Evolutionary conservation across 345 rosid genomes (phyloP).

Genomic region (Hypericum androsaemum): DNA sequence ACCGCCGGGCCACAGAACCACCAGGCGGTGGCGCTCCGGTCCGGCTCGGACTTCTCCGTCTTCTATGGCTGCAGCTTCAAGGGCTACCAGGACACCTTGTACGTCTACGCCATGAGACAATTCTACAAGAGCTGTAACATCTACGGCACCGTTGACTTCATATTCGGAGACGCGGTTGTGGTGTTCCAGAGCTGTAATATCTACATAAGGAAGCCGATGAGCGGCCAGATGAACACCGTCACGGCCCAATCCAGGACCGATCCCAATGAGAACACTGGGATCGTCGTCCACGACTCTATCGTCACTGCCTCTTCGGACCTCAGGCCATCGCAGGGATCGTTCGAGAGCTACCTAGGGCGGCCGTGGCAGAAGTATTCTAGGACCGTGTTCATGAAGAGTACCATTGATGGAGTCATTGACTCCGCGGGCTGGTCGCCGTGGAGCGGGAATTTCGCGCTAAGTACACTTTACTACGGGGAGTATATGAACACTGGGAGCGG

Average conservation of each 20-base stretch:
- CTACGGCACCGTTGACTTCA: conserved; percentile 69
- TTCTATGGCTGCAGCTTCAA: conserved; percentile 72
- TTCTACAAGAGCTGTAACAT: conserved; percentile 72
- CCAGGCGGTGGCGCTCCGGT: conserved; percentile 84
- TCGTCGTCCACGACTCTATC: conserved; percentile 53
- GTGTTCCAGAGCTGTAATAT: conserved; percentile 60
- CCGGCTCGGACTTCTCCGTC: conserved; percentile 68
- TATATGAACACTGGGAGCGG: conserved; percentile 62
- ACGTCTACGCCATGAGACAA: conserved; percentile 67
- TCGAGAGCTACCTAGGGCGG: conserved; percentile 52
- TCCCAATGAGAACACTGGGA: conserved; percentile 71
- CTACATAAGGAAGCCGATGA: conserved; percentile 41
- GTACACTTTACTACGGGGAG: conserved; percentile 76
- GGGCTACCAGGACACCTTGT: conserved; percentile 88
- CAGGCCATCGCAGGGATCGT: conserved; percentile 24
- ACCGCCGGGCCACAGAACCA: conserved; percentile 77
- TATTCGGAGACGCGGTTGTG: conserved; percentile 62
- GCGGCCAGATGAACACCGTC: conserved; percentile 46
- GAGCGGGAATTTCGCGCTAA: conserved; percentile 59
- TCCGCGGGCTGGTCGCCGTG: conserved; percentile 73
- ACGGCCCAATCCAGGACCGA: conserved; percentile 70
- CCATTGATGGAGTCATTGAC: conserved; percentile 37
- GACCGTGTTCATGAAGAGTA: conserved; percentile 56
- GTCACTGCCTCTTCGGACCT: conserved; percentile 40
- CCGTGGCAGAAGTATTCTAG: conserved; percentile 85